These are phyloP conservation scores for Colletotrichum eleusines DNA, from an alignment of 2,329 filamentous ascomycete genomes.

Conservation along the genomic window DNA sequence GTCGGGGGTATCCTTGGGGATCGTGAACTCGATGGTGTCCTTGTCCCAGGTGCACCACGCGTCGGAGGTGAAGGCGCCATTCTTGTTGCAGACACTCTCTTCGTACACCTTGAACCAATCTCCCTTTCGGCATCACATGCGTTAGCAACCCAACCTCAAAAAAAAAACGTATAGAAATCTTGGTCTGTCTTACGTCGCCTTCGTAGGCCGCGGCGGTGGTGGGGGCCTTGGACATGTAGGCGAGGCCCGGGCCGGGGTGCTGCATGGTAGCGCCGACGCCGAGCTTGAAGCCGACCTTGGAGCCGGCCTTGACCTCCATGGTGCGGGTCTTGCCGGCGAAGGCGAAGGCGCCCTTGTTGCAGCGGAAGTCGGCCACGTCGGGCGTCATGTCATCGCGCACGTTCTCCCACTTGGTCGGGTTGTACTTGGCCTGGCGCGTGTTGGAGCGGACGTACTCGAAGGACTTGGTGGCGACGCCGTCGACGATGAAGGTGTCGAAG, in stretches of 20 bases:
- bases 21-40: slow-evolving; percentile 48
- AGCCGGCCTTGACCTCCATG: slow-evolving; percentile 45
- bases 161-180: no score
- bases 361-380: slow-evolving; percentile 46
- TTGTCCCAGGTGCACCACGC: slow-evolving; percentile 45
- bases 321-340: slow-evolving; percentile 44
- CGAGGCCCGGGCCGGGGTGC: slow-evolving; percentile 44
- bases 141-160: no score
- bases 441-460: slow-evolving; percentile 46
- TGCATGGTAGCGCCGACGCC: slow-evolving; percentile 42
- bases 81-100: slow-evolving; percentile 44
- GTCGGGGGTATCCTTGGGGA: slow-evolving; percentile 50
- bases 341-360: slow-evolving; percentile 48
- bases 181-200: slow-evolving; percentile 45
- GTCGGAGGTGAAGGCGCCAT: slow-evolving; percentile 42
- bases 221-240: slow-evolving; percentile 48
- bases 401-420: slow-evolving; percentile 48
- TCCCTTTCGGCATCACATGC: no score
- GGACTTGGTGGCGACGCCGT: slow-evolving; percentile 41
- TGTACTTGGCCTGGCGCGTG: slow-evolving; percentile 45
- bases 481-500: slow-evolving; percentile 46
- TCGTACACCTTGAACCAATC: slow-evolving; percentile 47
- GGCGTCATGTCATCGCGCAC: slow-evolving; percentile 44
- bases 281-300: slow-evolving; percentile 44
- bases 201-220: slow-evolving; percentile 47